A percentile compares a stretch with the other conserved stretches of the same genome.
phyloP scores from a whole-genome alignment of 495 filamentous ascomycete species.

The Pyronema domesticum region DNA sequence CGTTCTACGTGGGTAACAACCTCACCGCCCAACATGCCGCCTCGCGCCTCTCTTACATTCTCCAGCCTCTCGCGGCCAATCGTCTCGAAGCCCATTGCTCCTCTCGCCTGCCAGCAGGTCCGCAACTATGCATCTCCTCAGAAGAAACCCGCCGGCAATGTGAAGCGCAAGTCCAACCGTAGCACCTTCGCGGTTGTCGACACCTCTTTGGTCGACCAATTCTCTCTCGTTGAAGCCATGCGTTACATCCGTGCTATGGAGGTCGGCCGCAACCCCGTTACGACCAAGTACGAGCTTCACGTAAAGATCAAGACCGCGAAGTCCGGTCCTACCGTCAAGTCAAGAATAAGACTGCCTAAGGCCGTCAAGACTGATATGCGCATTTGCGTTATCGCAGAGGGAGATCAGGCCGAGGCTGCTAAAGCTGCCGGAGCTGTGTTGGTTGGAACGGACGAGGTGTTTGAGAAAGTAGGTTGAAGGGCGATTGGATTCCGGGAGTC shows the following conservation, averaged over 20 bases:
- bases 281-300: conserved; percentile 71
- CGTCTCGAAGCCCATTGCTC: background rate
- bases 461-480: conserved; percentile 33
- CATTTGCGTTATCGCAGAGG: conserved; percentile 24
- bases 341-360: conserved; percentile 73
- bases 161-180: conserved; percentile 49
- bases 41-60: background rate
- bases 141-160: conserved; percentile 28
- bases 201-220: conserved; percentile 46
- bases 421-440: conserved; percentile 55
- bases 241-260: conserved; percentile 85
- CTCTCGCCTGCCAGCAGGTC: background rate
- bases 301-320: conserved; percentile 60
- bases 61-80: background rate
- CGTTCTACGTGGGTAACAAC: background rate
- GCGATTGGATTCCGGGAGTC: background rate
- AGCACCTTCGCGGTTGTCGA: conserved; percentile 44
- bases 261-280: conserved; percentile 57
- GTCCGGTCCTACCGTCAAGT: conserved; percentile 70
- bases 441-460: conserved; percentile 71
- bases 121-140: conserved; percentile 12
- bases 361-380: conserved; percentile 37
- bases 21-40: conserved; percentile 3
- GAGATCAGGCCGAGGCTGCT: conserved; percentile 35
- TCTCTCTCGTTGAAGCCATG: conserved; percentile 80